phyloP scores from a whole-genome alignment of 179 eudicot species.

The Amaranthus tricolor region DNA sequence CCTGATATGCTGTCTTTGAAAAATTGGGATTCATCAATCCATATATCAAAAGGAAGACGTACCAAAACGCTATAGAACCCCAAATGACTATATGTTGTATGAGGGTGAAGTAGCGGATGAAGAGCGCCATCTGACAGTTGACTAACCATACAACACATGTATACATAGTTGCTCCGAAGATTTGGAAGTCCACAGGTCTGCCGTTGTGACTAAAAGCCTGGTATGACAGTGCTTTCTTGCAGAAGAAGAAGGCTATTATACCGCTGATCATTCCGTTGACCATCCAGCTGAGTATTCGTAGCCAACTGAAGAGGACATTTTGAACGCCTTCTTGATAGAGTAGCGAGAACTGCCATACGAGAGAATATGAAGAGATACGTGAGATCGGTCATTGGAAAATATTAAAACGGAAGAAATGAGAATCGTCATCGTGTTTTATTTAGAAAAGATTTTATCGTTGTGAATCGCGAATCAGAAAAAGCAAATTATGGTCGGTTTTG shows the following conservation, averaged over 20 bases:
- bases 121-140: constrained; percentile 85
- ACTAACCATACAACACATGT: constrained; percentile 80
- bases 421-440: too few relatives aligned
- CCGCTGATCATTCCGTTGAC: constrained; percentile 68
- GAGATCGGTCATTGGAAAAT: background rate
- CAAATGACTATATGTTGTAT: constrained; percentile 80
- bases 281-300: constrained; percentile 85
- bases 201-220: constrained; percentile 53
- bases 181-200: constrained; percentile 47
- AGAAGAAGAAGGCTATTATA: constrained; percentile 62
- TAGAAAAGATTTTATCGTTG: too few relatives aligned
- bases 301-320: constrained; percentile 85
- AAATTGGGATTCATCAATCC: constrained; percentile 51
- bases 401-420: too few relatives aligned
- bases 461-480: too few relatives aligned
- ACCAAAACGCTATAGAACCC: constrained; percentile 80
- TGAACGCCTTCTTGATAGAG: constrained; percentile 96
- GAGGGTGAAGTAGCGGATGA: constrained; percentile 80
- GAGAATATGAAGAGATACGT: background rate
- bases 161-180: constrained; percentile 80
- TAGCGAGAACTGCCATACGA: constrained; percentile 62
- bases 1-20: constrained; percentile 64
- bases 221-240: constrained; percentile 44
- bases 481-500: too few relatives aligned
- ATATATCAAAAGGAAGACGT: constrained; percentile 59